A percentile compares a stretch with the other conserved stretches of the same genome.
These are phyloP conservation scores for Coemansia guatemalensis DNA, from an alignment of 192 early-diverging fungal genomes.

Conservation along the genomic window DNA sequence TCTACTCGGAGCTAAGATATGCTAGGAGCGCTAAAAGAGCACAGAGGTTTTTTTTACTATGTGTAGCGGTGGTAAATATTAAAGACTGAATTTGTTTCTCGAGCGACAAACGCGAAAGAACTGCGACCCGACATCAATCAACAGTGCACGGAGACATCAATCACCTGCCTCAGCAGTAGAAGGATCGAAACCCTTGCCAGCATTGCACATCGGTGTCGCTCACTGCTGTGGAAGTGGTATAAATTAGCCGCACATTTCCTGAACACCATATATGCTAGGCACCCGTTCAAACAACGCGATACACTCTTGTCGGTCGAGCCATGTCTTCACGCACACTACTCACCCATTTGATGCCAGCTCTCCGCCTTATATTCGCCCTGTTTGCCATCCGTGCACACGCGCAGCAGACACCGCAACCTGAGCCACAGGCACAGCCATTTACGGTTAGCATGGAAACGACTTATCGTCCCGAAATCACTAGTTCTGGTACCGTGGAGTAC, in stretches of 20 bases:
- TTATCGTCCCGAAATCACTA: conserved; percentile 29
- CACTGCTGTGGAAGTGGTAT: not conserved
- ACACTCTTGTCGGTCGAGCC: not conserved
- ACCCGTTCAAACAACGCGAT: not conserved
- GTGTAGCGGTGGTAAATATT: not conserved
- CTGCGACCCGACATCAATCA: not conserved
- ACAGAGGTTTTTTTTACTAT: not conserved
- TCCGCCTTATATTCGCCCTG: not conserved
- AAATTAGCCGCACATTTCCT: not conserved
- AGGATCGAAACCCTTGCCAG: not conserved
- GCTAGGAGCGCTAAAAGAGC: not conserved
- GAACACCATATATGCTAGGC: not conserved
- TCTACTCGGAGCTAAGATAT: not conserved
- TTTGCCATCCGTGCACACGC: not conserved
- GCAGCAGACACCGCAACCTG: not conserved
- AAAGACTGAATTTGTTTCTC: not conserved
- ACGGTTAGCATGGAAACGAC: conserved; percentile 39
- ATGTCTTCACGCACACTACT: not conserved
- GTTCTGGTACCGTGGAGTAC: conserved; percentile 18
- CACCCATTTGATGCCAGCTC: not conserved
- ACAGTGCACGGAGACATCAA: not conserved
- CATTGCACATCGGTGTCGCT: not conserved
- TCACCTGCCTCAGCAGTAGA: not conserved
- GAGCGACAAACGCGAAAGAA: not conserved
- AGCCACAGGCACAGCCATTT: conserved; percentile 11